These are phyloP conservation scores for Lithospermum erythrorhizon DNA, from an alignment of 257 asterid species.

Conservation along the genomic window DNA sequence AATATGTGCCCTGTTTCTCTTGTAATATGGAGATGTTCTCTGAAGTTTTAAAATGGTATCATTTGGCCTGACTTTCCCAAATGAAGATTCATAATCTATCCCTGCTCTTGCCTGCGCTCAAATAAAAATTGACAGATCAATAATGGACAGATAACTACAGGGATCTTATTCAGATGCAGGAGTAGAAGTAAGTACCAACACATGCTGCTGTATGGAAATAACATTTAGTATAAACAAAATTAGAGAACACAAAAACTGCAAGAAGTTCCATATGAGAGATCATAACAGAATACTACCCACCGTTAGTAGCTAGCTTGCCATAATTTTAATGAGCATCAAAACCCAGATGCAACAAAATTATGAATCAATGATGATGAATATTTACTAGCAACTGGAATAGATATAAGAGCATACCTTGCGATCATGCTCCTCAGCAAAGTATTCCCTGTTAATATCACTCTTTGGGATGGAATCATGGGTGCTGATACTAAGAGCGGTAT, in stretches of 20 bases:
- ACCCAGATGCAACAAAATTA: neutral
- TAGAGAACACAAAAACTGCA: neutral
- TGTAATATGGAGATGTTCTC: constrained; percentile 88
- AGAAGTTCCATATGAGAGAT: neutral
- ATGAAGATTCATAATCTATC: constrained; percentile 90
- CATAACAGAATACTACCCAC: neutral
- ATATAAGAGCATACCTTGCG: constrained; percentile 47
- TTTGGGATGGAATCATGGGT: constrained; percentile 93
- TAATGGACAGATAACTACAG: neutral
- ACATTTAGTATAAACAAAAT: neutral
- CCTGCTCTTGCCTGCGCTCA: constrained; percentile 86
- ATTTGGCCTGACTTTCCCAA: constrained; percentile 75
- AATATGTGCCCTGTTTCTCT: constrained; percentile 89
- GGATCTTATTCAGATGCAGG: neutral
- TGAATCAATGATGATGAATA: neutral
- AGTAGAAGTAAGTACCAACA: neutral
- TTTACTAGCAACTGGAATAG: neutral
- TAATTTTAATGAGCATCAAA: neutral
- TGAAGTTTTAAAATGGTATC: constrained; percentile 95
- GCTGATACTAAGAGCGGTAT: constrained; percentile 74
- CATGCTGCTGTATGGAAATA: neutral
- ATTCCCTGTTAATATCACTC: constrained; percentile 95
- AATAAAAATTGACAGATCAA: neutral
- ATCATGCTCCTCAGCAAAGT: constrained; percentile 96
- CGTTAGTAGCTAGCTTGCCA: neutral